Base-by-base conservation (phyloP, 2,329 filamentous ascomycete species). In the Sporothrix mexicana region DNA sequence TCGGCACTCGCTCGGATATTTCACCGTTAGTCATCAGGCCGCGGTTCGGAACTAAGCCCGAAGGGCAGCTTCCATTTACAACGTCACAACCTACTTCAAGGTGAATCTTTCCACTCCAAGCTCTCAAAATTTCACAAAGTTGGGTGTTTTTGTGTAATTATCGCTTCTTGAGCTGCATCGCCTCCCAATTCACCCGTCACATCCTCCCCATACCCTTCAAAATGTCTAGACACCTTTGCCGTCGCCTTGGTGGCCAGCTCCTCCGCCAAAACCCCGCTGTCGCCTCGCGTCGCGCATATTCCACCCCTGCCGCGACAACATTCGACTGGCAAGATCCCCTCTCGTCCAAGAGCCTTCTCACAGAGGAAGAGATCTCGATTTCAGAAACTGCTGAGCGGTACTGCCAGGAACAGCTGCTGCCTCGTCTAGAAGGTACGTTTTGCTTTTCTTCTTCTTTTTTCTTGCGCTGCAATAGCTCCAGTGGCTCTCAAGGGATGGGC, bases 261-360 rank as follows among this genome's bases (percentile, higher is more conserved):
- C 72, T 76, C 45, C 73, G 74, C 59, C 74, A 73, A 47, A 41
- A 71, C 8, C 8, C 71, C 17, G n/a, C 69, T 13, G 45, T 53
- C 15, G 67, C 43, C 9, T n/a, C 68, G 36, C 70, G 73, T 9
- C 75, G 75, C 70, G 49, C 66, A 57, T 76, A 74, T 72, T 73
- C 75, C 0, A 41, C 73, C 8, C 55, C 73, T 10, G 67, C 69
- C 1, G 61, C 73, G 0, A 23, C 68, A 5, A 23, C 71, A 2
- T 98, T 98, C 81, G 90, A 97, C 81, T 99, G 96, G 95, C 88
- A 96, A 80, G 96, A 99, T 80, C 95, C 96, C 23, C 85, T 99
- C 73, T 88, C 87, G 36, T 86, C 91, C 49, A 90, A 90, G 78
- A 92, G 90, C 78, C 83, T 97, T 61, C 88, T 94, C 78, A 97